These are phyloP conservation scores for Yamadazyma trypodendri DNA, from an alignment of 1,139 yeast species.

Conservation along the genomic window DNA sequence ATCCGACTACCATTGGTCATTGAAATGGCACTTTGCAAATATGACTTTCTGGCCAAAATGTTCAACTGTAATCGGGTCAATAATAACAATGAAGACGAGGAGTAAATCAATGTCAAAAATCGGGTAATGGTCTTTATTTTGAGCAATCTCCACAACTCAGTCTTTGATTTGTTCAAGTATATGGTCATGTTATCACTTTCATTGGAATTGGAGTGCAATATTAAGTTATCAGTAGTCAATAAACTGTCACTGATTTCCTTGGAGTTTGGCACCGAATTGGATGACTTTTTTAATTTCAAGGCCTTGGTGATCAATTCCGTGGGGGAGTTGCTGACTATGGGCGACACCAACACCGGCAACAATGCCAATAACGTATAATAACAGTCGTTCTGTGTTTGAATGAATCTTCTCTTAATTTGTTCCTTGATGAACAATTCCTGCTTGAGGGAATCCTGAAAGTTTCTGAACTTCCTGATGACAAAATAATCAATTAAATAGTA, in stretches of 20 bases:
- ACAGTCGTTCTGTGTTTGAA: conserved; percentile 92
- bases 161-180: conserved; percentile 52
- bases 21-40: conserved; percentile 73
- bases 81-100: conserved; percentile 66
- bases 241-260: conserved; percentile 27
- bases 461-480: conserved; percentile 57
- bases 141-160: conserved; percentile 82
- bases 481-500: conserved; percentile 60
- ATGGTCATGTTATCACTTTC: conserved; percentile 26
- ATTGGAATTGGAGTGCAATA: conserved; percentile 29
- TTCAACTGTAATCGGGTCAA: conserved; percentile 85
- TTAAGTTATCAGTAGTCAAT: conserved; percentile 43
- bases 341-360: conserved; percentile 71
- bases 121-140: conserved; percentile 76
- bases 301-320: conserved; percentile 76
- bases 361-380: conserved; percentile 80
- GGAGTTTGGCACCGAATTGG: conserved; percentile 4
- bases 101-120: conserved; percentile 67
- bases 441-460: conserved; percentile 65
- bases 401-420: conserved; percentile 71
- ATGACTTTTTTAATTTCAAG: conserved; percentile 56
- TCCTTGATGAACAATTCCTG: conserved; percentile 80
- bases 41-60: conserved; percentile 81
- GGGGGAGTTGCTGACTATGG: conserved; percentile 61
- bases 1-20: conserved; percentile 45